Evolutionary conservation across 2,329 filamentous ascomycete species (phyloP), one percentile per base, ranked within the genome.

Genomic region (Alternaria sp.): DNA sequence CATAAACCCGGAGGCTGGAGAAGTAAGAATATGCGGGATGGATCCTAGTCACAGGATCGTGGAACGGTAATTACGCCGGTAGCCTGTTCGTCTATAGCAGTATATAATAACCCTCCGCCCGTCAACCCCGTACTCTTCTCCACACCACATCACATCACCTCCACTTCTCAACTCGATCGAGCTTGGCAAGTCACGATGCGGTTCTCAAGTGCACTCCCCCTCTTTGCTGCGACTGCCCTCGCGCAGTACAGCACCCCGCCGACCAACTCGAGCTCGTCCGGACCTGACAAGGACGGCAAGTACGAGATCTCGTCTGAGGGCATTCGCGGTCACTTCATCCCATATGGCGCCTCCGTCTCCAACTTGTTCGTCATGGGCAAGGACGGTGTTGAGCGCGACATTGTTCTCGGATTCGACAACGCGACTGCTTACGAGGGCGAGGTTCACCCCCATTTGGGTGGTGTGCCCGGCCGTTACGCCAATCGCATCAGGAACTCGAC

Each of bases 401-500:
- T 94, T 53, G 88, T 94, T 1, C 85, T 86, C 50, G 91, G 91
- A 51, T 93, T 89, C 72, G 91, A 94, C 81, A 93, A 93, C 74
- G 91, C 91, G 49, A 87, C 83, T 56, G 88, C 91, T 80, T 94
- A 93, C 80, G 80, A 79, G 62, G 77, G 88, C 52, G 90, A 92
- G 62, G 82, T 86, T 64, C 91, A 93, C 77, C 88, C 87, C 54
- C 90, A 93, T 83, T 89, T 91, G 68, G 91, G 90, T 62, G 83
- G 88, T 71, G 88, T 94, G 1, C 90, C 90, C 0, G 91, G 91
- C 72, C 89, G 91, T 59, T 94, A 94, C 76, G 91, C 91, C 62
- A 94, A 94, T 79, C 89, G 91, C 67, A 93, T 93, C 83, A 89
- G 88, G 84, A 93, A 93, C 83, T 89, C 87, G 78, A 90, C 86